Conservation (phyloP, 345 rosid genomes). For the Eucalyptus sp. region DNA sequence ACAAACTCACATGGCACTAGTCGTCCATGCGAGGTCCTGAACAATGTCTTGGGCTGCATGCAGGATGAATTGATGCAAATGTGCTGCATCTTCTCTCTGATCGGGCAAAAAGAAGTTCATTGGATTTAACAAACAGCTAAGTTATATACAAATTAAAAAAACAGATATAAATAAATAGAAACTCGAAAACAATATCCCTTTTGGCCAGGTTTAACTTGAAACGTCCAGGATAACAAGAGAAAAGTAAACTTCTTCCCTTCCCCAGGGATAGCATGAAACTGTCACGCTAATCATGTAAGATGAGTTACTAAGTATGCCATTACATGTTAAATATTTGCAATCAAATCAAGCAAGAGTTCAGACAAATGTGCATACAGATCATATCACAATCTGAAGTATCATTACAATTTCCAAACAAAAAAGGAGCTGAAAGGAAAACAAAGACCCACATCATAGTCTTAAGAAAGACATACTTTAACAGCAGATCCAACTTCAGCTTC, state of each 20-base stretch:
- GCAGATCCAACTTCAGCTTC: constrained; percentile 98
- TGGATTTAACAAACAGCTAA: neutral
- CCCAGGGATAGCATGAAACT: neutral
- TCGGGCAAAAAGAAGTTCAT: neutral
- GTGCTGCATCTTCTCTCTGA: constrained; percentile 99
- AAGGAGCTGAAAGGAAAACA: neutral
- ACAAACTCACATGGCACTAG: constrained; percentile 77
- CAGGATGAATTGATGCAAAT: constrained; percentile 82
- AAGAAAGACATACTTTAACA: constrained; percentile 34
- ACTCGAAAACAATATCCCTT: neutral
- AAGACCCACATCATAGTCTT: neutral
- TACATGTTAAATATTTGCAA: neutral
- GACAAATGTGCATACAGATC: neutral
- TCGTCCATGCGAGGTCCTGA: constrained; percentile 96
- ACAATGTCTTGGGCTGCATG: constrained; percentile 95
- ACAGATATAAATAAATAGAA: neutral
- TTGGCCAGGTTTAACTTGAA: neutral
- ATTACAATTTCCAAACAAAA: neutral
- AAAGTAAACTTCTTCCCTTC: neutral
- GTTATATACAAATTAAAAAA: too few relatives aligned
- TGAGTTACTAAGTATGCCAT: accelerated
- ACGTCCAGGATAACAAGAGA: neutral
- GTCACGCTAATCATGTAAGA: neutral
- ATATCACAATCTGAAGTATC: neutral
- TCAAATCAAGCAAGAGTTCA: accelerated